A percentile compares a stretch with the other conserved stretches of the same genome.
Conservation (phyloP, 768 basidiomycete species). For the Termitomyces sp. region DNA sequence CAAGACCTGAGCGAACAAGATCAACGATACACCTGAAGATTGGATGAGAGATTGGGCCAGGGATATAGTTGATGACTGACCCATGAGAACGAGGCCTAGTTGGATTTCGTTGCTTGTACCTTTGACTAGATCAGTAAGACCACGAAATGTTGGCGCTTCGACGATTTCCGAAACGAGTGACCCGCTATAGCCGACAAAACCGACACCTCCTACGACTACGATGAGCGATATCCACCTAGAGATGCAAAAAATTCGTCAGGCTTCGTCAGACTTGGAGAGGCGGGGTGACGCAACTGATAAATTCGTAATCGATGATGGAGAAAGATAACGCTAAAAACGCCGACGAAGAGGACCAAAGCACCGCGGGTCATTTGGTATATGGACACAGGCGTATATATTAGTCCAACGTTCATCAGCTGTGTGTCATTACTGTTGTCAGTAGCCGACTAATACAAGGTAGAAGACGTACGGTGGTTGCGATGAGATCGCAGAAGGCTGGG, state of each 20-base stretch:
- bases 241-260: slow-evolving; percentile 5
- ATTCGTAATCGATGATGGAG: slow-evolving; percentile 77
- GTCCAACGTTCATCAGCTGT: slow-evolving; percentile 89
- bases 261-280: background rate
- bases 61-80: slow-evolving; percentile 31
- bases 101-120: slow-evolving; percentile 43
- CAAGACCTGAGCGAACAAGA: slow-evolving; percentile 94
- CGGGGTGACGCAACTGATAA: slow-evolving; percentile 62
- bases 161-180: slow-evolving; percentile 76
- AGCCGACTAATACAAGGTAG: background rate
- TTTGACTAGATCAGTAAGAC: slow-evolving; percentile 20
- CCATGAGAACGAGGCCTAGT: slow-evolving; percentile 66
- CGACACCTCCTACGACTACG: slow-evolving; percentile 81
- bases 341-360: slow-evolving; percentile 90
- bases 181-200: slow-evolving; percentile 82
- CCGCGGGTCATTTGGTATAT: slow-evolving; percentile 97
- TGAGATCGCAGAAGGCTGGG: slow-evolving; percentile 85
- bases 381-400: slow-evolving; percentile 93
- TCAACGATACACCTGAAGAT: slow-evolving; percentile 72
- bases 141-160: slow-evolving; percentile 33
- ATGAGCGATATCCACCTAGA: slow-evolving; percentile 83
- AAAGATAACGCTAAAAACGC: slow-evolving; percentile 86
- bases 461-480: slow-evolving; percentile 70
- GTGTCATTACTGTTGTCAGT: background rate
- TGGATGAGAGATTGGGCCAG: slow-evolving; percentile 11